These are phyloP conservation scores for Fallopia convolvulus DNA, from an alignment of 148 eudicot genomes.

Conservation along the genomic window DNA sequence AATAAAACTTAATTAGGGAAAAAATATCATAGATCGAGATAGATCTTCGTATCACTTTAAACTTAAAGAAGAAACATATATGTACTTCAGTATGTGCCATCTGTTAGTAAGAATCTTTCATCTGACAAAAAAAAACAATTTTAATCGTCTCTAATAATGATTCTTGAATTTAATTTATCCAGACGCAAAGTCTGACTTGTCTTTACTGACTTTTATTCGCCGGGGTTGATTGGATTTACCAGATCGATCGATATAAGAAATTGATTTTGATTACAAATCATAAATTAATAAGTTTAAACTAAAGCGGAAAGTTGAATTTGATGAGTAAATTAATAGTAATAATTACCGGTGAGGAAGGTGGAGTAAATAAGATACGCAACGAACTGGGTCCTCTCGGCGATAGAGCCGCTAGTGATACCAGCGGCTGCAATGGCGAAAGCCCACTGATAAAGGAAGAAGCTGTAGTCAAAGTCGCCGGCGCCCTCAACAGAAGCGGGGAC, in stretches of 20 bases:
- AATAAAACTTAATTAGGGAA: background rate
- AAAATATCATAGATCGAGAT: no score
- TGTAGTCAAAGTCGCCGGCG: conserved; percentile 16
- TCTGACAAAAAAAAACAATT: background rate
- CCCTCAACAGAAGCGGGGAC: conserved; percentile 6
- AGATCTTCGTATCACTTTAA: no score
- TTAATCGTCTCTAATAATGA: no score
- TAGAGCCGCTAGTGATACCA: conserved; percentile 34
- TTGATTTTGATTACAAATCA: background rate
- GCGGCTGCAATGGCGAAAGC: conserved; percentile 38
- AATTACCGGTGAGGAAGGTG: conserved; percentile 21
- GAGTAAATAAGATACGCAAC: conserved; percentile 34
- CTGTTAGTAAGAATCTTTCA: background rate
- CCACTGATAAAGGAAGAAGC: conserved; percentile 33
- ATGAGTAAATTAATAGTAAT: background rate
- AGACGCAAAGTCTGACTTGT: no score
- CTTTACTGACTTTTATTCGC: no score
- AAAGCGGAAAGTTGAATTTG: background rate
- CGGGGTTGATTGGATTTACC: no score
- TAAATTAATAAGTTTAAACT: background rate
- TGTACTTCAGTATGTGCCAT: background rate
- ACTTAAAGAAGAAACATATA: no score
- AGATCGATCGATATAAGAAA: no score
- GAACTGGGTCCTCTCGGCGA: conserved; percentile 36
- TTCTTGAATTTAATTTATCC: no score